phyloP scores from a whole-genome alignment of 129 eudicot species.

The Saposhnikovia divaricata region DNA sequence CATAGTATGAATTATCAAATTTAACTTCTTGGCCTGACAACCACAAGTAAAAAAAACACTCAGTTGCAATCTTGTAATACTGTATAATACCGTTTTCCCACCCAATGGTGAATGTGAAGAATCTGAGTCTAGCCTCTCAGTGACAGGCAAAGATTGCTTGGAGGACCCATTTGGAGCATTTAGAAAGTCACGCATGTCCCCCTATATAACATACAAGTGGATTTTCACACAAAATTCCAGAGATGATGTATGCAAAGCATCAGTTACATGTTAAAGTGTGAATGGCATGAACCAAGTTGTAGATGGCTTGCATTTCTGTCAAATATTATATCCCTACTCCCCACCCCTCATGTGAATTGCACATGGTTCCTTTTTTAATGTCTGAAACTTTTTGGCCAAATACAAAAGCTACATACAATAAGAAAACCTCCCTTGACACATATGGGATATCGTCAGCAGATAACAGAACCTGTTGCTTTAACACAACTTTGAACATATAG shows the following conservation, averaged over 20 bases:
- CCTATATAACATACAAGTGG: slow-evolving; percentile 30
- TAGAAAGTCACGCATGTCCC: slow-evolving; percentile 89
- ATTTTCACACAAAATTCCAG: slow-evolving; percentile 5
- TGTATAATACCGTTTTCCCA: slow-evolving; percentile 80
- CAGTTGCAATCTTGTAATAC: background rate
- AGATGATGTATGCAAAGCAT: background rate
- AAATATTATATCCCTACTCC: background rate
- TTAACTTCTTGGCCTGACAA: background rate
- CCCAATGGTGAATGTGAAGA: slow-evolving; percentile 86
- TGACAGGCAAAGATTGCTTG: slow-evolving; percentile 51
- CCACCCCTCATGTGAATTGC: too few species aligned
- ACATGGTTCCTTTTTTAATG: background rate
- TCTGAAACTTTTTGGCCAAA: background rate
- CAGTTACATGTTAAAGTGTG: background rate
- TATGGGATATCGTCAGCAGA: background rate
- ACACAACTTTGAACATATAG: background rate
- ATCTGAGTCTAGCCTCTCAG: slow-evolving; percentile 48
- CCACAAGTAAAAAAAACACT: background rate
- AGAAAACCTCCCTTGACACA: background rate
- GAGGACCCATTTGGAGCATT: slow-evolving; percentile 81
- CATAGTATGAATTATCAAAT: slow-evolving; percentile 8
- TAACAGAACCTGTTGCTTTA: background rate
- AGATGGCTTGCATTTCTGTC: background rate
- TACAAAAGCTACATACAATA: background rate
- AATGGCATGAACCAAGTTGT: background rate